These are phyloP conservation scores for Colletotrichum chrysophilum DNA, from an alignment of 2,329 filamentous ascomycete species.

Conservation along the genomic window DNA sequence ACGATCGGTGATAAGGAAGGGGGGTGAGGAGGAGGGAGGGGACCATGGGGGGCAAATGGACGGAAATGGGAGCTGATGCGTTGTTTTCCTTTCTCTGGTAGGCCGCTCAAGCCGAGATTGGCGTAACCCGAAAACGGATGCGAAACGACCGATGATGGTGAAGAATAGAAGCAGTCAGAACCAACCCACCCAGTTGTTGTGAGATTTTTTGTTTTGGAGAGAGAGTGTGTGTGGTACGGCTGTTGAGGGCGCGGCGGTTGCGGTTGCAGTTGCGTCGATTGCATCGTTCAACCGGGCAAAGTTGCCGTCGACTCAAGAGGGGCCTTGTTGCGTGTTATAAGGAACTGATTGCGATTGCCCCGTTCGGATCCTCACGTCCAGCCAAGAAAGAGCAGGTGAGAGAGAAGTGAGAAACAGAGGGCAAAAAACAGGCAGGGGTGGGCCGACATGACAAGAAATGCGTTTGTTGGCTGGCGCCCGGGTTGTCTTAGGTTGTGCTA, in stretches of 20 bases:
- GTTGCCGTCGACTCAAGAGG: background rate
- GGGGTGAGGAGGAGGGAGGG: background rate
- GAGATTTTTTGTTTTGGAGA: background rate
- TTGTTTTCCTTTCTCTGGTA: background rate
- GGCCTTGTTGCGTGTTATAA: background rate
- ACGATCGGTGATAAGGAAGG: background rate
- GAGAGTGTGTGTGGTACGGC: background rate
- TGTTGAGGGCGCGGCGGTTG: background rate
- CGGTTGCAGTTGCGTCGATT: background rate
- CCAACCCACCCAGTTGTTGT: background rate
- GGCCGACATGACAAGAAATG: constrained; percentile 5
- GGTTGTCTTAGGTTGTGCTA: constrained; percentile 17
- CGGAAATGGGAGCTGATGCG: background rate
- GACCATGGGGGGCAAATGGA: background rate
- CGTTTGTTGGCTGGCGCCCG: constrained; percentile 3
- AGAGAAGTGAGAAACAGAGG: background rate
- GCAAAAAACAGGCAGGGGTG: background rate
- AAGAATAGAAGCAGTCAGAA: background rate
- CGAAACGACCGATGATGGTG: background rate
- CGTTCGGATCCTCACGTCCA: background rate
- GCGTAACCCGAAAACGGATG: constrained; percentile 3
- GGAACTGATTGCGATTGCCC: background rate
- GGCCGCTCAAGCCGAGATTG: background rate
- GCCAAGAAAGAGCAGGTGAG: background rate
- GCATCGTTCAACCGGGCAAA: background rate